Evolutionary conservation across 164 flowering plant species (phyloP).

Genomic region (Stephania cephalantha): DNA sequence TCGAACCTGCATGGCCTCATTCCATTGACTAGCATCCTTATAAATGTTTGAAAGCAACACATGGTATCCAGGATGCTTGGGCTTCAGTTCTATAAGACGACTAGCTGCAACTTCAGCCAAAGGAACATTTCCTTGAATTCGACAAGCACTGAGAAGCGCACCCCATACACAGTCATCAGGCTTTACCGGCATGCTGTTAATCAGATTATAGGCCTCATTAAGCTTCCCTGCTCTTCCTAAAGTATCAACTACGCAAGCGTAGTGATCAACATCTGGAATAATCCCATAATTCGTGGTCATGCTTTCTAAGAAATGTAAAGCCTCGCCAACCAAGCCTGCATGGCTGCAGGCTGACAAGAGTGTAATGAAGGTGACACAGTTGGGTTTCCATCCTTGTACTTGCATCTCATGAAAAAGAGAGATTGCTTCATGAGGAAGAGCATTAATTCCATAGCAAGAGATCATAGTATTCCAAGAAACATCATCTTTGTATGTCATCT

Average conservation of each 20-base stretch:
- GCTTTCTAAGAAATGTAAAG: conserved; percentile 15
- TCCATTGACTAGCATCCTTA: conserved; percentile 19
- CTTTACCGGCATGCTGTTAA: conserved; percentile 23
- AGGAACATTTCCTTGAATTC: conserved; percentile 24
- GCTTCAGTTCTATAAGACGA: conserved; percentile 23
- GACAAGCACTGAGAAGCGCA: conserved; percentile 24
- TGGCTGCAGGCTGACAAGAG: conserved; percentile 27
- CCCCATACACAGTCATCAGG: conserved; percentile 30
- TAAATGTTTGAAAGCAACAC: conserved; percentile 25
- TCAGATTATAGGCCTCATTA: conserved; percentile 19
- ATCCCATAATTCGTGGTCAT: conserved; percentile 21
- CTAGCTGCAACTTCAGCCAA: conserved; percentile 26
- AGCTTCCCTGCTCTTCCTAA: conserved; percentile 23
- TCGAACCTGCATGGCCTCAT: conserved; percentile 21
- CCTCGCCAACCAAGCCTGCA: conserved; percentile 23
- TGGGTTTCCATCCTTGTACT: conserved; percentile 22
- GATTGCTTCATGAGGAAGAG: conserved; percentile 16
- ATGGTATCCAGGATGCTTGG: conserved; percentile 27
- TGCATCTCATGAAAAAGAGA: conserved; percentile 22
- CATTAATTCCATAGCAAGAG: conserved; percentile 18
- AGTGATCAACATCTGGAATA: conserved; percentile 23
- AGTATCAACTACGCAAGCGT: conserved; percentile 23
- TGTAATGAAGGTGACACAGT: conserved; percentile 22
- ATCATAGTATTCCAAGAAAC: conserved; percentile 29
- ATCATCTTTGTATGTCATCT: conserved; percentile 16